Conservation (phyloP, 2,329 filamentous ascomycete species). For the Rhytidhysteron rufulum region DNA sequence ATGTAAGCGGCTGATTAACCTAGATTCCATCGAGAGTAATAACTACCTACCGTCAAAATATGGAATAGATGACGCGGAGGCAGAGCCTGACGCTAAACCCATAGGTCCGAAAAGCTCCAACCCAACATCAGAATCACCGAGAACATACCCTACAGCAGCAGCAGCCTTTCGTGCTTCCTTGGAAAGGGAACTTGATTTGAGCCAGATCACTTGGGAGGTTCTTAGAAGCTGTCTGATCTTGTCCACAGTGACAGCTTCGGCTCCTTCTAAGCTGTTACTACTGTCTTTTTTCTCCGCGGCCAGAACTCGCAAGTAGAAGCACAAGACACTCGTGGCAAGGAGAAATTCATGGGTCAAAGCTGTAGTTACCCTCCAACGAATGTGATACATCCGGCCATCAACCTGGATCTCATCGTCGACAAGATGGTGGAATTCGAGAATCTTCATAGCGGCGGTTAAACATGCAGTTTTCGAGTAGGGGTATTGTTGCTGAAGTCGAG, state of each 20-base stretch:
- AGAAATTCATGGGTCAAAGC: slow-evolving; percentile 43
- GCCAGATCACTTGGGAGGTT: neutral
- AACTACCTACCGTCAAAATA: no score
- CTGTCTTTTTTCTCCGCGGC: neutral
- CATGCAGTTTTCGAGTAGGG: slow-evolving; percentile 41
- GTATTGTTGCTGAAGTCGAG: slow-evolving; percentile 26
- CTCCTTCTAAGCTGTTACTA: neutral
- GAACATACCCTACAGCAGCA: slow-evolving; percentile 25
- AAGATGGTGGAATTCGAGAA: slow-evolving; percentile 46
- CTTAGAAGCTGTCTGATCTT: neutral
- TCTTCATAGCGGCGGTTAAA: slow-evolving; percentile 43
- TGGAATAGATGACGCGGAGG: no score
- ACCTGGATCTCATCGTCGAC: slow-evolving; percentile 44
- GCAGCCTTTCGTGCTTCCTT: slow-evolving; percentile 4
- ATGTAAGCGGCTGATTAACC: no score
- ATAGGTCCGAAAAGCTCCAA: no score
- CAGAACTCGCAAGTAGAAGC: slow-evolving; percentile 17
- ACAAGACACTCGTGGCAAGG: slow-evolving; percentile 44
- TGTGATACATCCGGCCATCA: slow-evolving; percentile 36
- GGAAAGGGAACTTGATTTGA: neutral
- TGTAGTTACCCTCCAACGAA: slow-evolving; percentile 41
- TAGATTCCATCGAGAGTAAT: no score
- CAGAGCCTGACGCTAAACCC: no score
- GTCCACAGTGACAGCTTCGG: neutral
- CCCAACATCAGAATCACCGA: no score